Conservation (phyloP, 2,329 filamentous ascomycete species). For the Gliomastix tumulicola region DNA sequence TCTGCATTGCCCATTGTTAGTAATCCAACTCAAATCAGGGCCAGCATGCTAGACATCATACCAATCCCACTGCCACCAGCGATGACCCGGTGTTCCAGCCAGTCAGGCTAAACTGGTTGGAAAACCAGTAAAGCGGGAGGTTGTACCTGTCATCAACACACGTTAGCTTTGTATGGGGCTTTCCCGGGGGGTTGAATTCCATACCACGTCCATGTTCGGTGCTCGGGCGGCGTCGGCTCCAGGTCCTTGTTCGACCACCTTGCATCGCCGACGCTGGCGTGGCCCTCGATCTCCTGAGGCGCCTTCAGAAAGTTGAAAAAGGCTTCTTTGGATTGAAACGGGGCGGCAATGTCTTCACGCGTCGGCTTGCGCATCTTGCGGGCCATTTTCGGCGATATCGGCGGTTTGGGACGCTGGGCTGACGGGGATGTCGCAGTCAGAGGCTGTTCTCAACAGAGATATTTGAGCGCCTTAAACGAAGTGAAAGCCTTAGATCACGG, state of each 20-base stretch:
- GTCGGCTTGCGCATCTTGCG: constrained; percentile 1
- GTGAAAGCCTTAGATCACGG: no score
- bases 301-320: constrained; percentile 14
- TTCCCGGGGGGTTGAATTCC: no score
- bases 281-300: constrained; percentile 8
- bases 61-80: constrained; percentile 16
- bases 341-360: constrained; percentile 7
- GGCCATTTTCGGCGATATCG: no score
- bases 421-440: no score
- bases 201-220: constrained; percentile 20
- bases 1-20: no score
- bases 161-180: no score
- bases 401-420: no score
- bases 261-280: constrained; percentile 10
- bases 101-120: constrained; percentile 15
- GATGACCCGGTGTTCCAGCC: constrained; percentile 20
- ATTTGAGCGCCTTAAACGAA: no score
- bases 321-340: constrained; percentile 13
- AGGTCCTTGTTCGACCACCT: constrained; percentile 21
- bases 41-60: constrained; percentile 1
- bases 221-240: constrained; percentile 16
- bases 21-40: no score
- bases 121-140: constrained; percentile 18
- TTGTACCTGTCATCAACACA: constrained; percentile 9
- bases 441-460: no score